Conservation (phyloP, 768 basidiomycete species). For the Boletus insuetus region DNA sequence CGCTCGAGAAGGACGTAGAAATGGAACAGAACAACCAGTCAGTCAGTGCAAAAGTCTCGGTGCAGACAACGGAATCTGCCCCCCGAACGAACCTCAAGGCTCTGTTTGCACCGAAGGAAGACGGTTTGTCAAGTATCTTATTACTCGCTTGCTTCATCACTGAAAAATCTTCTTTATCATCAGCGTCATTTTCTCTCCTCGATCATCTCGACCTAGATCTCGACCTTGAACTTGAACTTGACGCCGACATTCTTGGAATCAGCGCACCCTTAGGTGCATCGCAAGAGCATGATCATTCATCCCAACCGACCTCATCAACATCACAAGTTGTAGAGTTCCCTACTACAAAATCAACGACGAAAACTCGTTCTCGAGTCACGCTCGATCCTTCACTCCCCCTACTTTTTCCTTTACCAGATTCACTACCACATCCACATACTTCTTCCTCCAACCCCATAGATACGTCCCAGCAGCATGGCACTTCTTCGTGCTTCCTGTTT, state of each 20-base stretch:
- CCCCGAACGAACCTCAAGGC: slow-evolving; percentile 55
- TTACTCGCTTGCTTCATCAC: background rate
- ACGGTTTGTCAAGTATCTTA: slow-evolving; percentile 42
- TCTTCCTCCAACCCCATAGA: slow-evolving; percentile 13
- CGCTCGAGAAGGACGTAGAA: slow-evolving; percentile 7
- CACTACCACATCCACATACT: slow-evolving; percentile 11
- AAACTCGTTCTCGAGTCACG: slow-evolving; percentile 25
- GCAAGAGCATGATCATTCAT: background rate
- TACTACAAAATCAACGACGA: background rate
- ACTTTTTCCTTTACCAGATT: slow-evolving; percentile 56
- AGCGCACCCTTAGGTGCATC: slow-evolving; percentile 13
- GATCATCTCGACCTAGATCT: slow-evolving; percentile 72
- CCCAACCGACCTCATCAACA: slow-evolving; percentile 7
- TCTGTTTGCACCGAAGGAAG: slow-evolving; percentile 67
- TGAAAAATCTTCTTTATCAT: background rate
- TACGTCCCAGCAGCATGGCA: slow-evolving; percentile 10
- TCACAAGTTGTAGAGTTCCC: background rate
- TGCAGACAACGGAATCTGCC: background rate
- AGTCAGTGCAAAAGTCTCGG: background rate
- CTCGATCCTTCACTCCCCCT: slow-evolving; percentile 55
- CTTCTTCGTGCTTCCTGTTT: slow-evolving; percentile 23
- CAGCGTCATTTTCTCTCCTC: slow-evolving; percentile 73
- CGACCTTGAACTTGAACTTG: slow-evolving; percentile 68
- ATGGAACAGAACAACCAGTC: slow-evolving; percentile 6
- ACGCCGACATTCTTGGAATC: slow-evolving; percentile 45